Evolutionary conservation across 441 rosid genomes (phyloP).

Genomic region (Euphorbia schlechtendalii): DNA sequence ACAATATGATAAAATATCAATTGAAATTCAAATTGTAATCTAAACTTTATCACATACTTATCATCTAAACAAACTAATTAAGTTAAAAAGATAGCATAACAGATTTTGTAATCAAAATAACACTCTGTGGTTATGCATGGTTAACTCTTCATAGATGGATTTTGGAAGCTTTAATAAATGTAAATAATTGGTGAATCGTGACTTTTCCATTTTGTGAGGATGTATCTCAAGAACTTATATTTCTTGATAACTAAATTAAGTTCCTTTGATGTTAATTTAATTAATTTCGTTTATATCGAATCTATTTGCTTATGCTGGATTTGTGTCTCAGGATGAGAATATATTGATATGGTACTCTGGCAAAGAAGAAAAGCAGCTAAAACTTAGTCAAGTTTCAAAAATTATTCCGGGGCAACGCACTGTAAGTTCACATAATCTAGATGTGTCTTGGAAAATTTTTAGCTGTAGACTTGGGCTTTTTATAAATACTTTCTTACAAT

Average conservation of each 20-base stretch:
- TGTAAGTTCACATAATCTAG: constrained; percentile 41
- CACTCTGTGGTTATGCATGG: not conserved
- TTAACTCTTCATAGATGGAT: not conserved
- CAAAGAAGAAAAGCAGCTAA: constrained; percentile 62
- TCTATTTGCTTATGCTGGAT: constrained; percentile 11
- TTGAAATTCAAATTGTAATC: no score
- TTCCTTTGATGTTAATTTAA: not conserved
- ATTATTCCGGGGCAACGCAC: constrained; percentile 93
- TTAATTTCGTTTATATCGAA: not conserved
- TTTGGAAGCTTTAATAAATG: not conserved
- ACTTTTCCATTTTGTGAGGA: not conserved
- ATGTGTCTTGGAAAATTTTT: not conserved
- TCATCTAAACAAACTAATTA: no score
- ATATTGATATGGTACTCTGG: constrained; percentile 81
- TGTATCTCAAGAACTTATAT: not conserved
- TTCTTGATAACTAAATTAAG: not conserved
- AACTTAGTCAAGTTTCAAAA: constrained; percentile 55
- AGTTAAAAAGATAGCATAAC: no score
- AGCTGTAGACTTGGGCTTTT: not conserved
- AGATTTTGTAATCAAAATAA: no score
- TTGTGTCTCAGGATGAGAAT: constrained; percentile 59
- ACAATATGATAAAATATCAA: no score
- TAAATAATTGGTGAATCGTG: not conserved
- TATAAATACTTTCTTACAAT: constrained; percentile 1
- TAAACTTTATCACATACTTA: no score